A percentile compares a stretch with the other conserved stretches of the same genome.
phyloP scores from a whole-genome alignment of 1,139 yeast species.

The Magnusiomyces sp. region DNA sequence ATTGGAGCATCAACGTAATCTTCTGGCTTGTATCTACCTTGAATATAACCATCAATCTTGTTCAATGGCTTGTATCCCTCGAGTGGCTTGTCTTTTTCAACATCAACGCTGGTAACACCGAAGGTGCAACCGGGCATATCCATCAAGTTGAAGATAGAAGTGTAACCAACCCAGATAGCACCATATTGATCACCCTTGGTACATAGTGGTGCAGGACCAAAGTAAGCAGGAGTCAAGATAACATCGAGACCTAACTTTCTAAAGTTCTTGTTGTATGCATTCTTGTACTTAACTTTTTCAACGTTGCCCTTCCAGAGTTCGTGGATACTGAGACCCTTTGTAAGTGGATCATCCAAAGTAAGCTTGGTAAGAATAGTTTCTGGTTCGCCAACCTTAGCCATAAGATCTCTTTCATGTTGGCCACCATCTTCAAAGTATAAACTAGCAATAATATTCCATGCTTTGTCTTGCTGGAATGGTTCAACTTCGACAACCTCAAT shows the following conservation, averaged over 20 bases:
- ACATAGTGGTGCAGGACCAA: conserved; percentile 57
- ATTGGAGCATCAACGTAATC: conserved; percentile 37
- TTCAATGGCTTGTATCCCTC: conserved; percentile 26
- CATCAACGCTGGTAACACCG: conserved; percentile 45
- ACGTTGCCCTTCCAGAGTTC: conserved; percentile 33
- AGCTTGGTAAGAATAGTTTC: conserved; percentile 25
- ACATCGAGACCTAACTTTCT: conserved; percentile 53
- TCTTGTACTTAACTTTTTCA: conserved; percentile 27
- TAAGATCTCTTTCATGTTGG: conserved; percentile 30
- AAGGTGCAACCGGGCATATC: conserved; percentile 46
- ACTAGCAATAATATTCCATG: conserved; percentile 34
- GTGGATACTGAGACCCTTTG: conserved; percentile 24
- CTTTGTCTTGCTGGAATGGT: conserved; percentile 32
- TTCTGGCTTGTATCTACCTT: conserved; percentile 32
- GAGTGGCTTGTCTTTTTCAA: conserved; percentile 30
- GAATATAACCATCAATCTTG: conserved; percentile 25
- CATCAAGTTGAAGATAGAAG: conserved; percentile 43
- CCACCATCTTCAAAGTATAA: conserved; percentile 46
- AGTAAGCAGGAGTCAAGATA: conserved; percentile 58
- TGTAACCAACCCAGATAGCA: conserved; percentile 68
- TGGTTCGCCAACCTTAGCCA: conserved; percentile 44
- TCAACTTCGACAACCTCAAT: conserved; percentile 38
- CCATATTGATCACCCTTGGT: conserved; percentile 47
- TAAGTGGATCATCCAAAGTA: no score
- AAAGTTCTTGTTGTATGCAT: no score